Evolutionary conservation across 1,284 basidiomycete species (phyloP), one percentile per base, ranked within the genome.

Genomic region (Chalciporus sp.): DNA sequence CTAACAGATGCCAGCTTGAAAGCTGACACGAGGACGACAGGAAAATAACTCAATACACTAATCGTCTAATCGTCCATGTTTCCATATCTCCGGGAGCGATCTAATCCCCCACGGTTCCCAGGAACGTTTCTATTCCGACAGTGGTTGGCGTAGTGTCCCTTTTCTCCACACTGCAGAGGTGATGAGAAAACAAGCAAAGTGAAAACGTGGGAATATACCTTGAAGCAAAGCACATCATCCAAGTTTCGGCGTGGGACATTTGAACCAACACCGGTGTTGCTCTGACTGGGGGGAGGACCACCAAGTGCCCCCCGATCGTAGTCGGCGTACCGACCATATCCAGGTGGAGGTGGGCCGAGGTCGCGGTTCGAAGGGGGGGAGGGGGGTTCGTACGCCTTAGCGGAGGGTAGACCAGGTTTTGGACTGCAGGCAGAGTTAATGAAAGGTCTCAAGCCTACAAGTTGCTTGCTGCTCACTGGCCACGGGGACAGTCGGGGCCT

Each of bases 101-200:
- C 87, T 40, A 82, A 70, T 14, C 90, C 90, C 55, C 89, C 88
- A 44, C 88, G 79, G 66, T 88, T 90, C 20, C 90, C 90, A 53
- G 90, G 90, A 31, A 91, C 85, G 68, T 91, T 91, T 55, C 88
- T 77, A 73, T 94, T 92, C 53, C 89, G 82, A 73, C 94, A 96
- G 61, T 91, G 85, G 69, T 96, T 96, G n/a, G 94, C 94, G 67
- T 95, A 96, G 70, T 97, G 94, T 1, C 94, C 94, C 64, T 90
- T 88, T 72, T 94, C 89, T 47, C 91, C 90, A 64, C 92, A 94
- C 89, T 92, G 61, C 3, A 51, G 10, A 45, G 33, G 58, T 53
- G 35, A 51, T 52, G 23, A 61, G 47, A 49, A 58, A 40, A 28
- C n/a, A 62, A 40, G 29, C 61, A 20, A 58, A 46, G 31, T 16